These are phyloP conservation scores for Acanthamoeba sp. DNA, from an alignment of 208 protist species.

Conservation along the genomic window DNA sequence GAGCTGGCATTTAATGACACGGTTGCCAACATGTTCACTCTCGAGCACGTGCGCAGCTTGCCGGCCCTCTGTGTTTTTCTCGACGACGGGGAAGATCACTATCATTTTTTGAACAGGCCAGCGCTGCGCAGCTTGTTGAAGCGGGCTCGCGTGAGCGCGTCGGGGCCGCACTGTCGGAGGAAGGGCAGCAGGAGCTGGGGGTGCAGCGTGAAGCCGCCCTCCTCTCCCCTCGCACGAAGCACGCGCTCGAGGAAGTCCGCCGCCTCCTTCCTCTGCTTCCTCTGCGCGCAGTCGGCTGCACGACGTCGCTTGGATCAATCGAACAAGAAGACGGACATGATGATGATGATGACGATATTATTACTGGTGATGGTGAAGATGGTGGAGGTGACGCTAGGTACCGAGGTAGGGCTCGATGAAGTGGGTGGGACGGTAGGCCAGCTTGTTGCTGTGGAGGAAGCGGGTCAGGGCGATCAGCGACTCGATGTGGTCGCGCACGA, in stretches of 20 bases:
- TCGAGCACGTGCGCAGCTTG: too few relatives aligned
- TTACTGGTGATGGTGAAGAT: too few relatives aligned
- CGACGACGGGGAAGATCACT: too few relatives aligned
- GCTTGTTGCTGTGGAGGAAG: background rate
- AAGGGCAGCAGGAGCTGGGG: background rate
- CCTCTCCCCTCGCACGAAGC: background rate
- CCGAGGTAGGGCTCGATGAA: slow-evolving; percentile 4
- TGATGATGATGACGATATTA: background rate
- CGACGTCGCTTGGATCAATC: background rate
- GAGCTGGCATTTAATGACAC: too few relatives aligned
- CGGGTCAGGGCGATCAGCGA: background rate
- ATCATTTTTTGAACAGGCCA: background rate
- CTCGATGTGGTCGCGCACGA: background rate
- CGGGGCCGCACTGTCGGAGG: background rate
- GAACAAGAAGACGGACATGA: background rate
- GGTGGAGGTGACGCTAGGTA: background rate
- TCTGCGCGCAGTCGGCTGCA: background rate
- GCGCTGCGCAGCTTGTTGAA: background rate
- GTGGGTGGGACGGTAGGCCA: background rate
- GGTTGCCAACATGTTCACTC: too few relatives aligned
- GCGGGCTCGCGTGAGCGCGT: background rate
- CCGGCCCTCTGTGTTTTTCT: background rate
- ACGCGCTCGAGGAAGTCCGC: background rate
- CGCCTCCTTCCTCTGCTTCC: background rate
- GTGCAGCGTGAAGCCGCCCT: background rate